These are phyloP conservation scores for Claviceps cyperi DNA, from an alignment of 2,329 filamentous ascomycete genomes.

Conservation along the genomic window DNA sequence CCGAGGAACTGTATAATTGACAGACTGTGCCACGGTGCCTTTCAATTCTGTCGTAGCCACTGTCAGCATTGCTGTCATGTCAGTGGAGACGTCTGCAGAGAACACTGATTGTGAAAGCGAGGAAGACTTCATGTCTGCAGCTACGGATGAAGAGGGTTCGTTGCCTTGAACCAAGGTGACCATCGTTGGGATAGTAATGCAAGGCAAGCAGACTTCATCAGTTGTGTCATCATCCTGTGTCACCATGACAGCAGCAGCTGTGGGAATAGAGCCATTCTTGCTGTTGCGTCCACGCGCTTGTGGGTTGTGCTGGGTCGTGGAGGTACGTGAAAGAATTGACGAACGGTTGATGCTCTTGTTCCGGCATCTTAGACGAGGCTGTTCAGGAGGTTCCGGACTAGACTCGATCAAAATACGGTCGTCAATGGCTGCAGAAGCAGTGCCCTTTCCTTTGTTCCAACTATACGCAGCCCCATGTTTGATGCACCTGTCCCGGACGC, in stretches of 20 bases:
- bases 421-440: no score
- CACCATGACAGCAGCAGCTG: background rate
- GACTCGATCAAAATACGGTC: background rate
- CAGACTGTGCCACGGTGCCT: background rate
- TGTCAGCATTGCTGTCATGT: background rate
- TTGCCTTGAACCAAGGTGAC: background rate
- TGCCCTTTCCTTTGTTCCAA: no score
- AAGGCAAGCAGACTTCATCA: background rate
- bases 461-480: no score
- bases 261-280: background rate
- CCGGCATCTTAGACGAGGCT: background rate
- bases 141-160: background rate
- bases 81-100: background rate
- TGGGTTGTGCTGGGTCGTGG: background rate
- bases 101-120: background rate
- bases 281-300: background rate
- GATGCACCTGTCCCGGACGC: no score
- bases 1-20: background rate
- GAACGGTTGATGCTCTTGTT: background rate
- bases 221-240: slow-evolving; percentile 1
- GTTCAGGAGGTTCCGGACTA: background rate
- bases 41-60: background rate
- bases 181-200: background rate
- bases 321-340: background rate
- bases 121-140: background rate